Percentiles rank a stretch among this genome's conserved stretches.
These are phyloP conservation scores for Pyricularia grisea DNA, from an alignment of 2,329 filamentous ascomycete species.

Conservation along the genomic window DNA sequence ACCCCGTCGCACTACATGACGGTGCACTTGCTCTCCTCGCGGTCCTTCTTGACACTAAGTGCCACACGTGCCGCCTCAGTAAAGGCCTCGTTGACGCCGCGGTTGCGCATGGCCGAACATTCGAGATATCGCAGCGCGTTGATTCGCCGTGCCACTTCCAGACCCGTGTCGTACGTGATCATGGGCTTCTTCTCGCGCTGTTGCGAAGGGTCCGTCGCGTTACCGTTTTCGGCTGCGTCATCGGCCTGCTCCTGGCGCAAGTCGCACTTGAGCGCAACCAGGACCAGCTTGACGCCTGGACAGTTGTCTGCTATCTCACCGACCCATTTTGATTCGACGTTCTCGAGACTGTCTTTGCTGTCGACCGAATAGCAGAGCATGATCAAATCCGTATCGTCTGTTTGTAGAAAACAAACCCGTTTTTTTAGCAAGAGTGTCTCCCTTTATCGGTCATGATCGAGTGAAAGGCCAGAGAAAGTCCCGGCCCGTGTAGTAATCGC, in stretches of 20 bases:
- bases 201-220: slow-evolving; percentile 16
- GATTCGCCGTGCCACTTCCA: slow-evolving; percentile 86
- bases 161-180: slow-evolving; percentile 85
- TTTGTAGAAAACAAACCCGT: not conserved
- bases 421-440: slow-evolving; percentile 8
- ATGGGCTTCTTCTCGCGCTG: slow-evolving; percentile 55
- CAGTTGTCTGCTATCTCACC: slow-evolving; percentile 98
- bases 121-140: slow-evolving; percentile 91
- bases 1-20: slow-evolving; percentile 40
- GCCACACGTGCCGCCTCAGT: slow-evolving; percentile 95
- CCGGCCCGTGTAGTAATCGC: not conserved
- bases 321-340: slow-evolving; percentile 98
- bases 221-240: slow-evolving; percentile 28
- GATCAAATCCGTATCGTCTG: slow-evolving; percentile 86
- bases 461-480: not conserved
- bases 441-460: not conserved
- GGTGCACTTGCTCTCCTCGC: slow-evolving; percentile 50
- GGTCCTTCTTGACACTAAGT: slow-evolving; percentile 59
- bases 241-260: slow-evolving; percentile 77
- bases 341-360: slow-evolving; percentile 91
- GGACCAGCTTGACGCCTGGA: slow-evolving; percentile 85
- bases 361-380: slow-evolving; percentile 99
- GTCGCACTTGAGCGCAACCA: slow-evolving; percentile 96
- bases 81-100: slow-evolving; percentile 96
- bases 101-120: slow-evolving; percentile 97